Percentiles rank a stretch among this genome's conserved stretches.
Evolutionary conservation across 371 early-diverging fungal species (phyloP).

Genomic region (Mortierella sp.): DNA sequence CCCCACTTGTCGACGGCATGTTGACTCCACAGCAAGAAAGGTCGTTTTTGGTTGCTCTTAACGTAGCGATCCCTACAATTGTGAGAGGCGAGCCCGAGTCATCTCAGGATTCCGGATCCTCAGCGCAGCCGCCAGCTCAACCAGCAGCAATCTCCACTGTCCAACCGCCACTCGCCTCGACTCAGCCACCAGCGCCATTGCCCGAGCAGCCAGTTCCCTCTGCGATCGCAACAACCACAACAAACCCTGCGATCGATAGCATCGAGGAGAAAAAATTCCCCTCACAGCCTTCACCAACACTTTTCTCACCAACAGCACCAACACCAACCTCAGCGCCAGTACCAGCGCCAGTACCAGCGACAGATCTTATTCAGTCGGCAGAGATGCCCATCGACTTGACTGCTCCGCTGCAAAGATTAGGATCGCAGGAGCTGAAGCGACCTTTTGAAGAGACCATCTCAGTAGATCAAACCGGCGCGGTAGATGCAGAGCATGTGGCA

Average conservation of each 20-base stretch:
- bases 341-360: background rate
- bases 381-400: background rate
- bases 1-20: slow-evolving; percentile 1
- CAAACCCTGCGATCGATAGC: background rate
- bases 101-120: background rate
- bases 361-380: background rate
- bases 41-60: background rate
- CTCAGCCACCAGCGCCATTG: background rate
- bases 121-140: background rate
- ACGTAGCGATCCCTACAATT: background rate
- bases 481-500: background rate
- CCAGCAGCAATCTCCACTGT: background rate
- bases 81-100: no score
- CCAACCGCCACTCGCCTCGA: background rate
- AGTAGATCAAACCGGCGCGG: no score
- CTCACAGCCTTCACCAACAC: background rate
- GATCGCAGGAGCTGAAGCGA: slow-evolving; percentile 7
- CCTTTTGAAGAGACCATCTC: background rate
- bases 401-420: background rate
- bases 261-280: background rate
- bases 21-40: background rate
- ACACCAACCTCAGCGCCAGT: background rate
- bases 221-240: background rate
- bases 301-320: background rate
- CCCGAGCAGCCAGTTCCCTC: background rate